Percentiles rank a stretch among this genome's conserved stretches.
These are phyloP conservation scores for Phlyctochytrium arcticum DNA, from an alignment of 192 early-diverging fungal species.

Conservation along the genomic window DNA sequence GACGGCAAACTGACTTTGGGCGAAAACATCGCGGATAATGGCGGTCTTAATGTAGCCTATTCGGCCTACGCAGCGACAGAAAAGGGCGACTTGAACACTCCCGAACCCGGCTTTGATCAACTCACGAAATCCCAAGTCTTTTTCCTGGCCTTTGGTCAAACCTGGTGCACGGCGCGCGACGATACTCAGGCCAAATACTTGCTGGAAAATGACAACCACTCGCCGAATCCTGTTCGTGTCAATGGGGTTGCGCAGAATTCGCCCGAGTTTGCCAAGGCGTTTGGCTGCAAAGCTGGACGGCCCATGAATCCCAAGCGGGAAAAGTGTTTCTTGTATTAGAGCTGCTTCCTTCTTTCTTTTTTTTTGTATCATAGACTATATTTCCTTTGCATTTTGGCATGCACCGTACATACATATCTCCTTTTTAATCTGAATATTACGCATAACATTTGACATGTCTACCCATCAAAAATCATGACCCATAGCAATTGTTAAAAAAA, in stretches of 20 bases:
- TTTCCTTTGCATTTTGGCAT: too few relatives aligned
- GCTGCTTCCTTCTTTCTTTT: too few relatives aligned
- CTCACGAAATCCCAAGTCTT: slow-evolving; percentile 60
- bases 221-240: slow-evolving; percentile 26
- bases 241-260: slow-evolving; percentile 25
- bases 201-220: slow-evolving; percentile 28
- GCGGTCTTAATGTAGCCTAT: slow-evolving; percentile 48
- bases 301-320: slow-evolving; percentile 13
- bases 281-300: slow-evolving; percentile 14
- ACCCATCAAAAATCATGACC: too few relatives aligned
- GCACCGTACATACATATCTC: too few relatives aligned
- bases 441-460: too few relatives aligned
- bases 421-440: too few relatives aligned
- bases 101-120: slow-evolving; percentile 48
- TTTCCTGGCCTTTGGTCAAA: slow-evolving; percentile 63
- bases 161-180: slow-evolving; percentile 59
- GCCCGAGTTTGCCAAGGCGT: slow-evolving; percentile 30
- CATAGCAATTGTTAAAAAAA: too few relatives aligned
- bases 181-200: background rate
- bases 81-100: background rate
- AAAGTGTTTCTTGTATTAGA: slow-evolving; percentile 20
- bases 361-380: too few relatives aligned
- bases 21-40: slow-evolving; percentile 71
- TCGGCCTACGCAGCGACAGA: slow-evolving; percentile 41
- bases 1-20: slow-evolving; percentile 56